These are phyloP conservation scores for Ormosia semicastrata DNA, from an alignment of 306 rosid species.

Conservation along the genomic window DNA sequence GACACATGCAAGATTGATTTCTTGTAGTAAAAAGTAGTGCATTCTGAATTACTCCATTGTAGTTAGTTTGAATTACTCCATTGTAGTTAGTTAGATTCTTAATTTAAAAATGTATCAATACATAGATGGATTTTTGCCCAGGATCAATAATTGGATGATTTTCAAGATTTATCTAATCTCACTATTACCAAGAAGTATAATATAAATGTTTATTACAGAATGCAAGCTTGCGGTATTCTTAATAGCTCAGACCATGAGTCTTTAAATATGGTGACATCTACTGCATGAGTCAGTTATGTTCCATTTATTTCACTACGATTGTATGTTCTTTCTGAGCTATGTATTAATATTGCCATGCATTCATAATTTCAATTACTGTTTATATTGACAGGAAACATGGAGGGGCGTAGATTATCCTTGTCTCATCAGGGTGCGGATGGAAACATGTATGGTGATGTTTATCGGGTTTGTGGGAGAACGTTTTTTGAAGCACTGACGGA, in stretches of 20 bases:
- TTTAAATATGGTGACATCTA: neutral
- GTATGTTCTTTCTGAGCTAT: neutral
- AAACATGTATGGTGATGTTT: constrained; percentile 9
- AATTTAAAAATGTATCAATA: neutral
- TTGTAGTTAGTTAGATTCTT: neutral
- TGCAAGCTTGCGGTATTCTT: neutral
- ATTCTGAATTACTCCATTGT: neutral
- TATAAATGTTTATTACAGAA: neutral
- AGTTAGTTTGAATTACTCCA: neutral
- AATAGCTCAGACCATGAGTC: neutral
- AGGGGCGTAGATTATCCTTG: constrained; percentile 2
- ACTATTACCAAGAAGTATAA: neutral
- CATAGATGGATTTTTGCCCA: neutral
- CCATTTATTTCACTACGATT: neutral
- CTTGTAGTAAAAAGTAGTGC: neutral
- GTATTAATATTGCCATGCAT: neutral
- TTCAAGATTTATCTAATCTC: neutral
- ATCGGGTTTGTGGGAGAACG: constrained; percentile 30
- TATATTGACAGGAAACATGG: constrained; percentile 28
- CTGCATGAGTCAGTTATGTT: neutral
- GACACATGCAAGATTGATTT: neutral
- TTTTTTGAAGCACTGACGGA: constrained; percentile 22
- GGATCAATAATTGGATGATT: neutral
- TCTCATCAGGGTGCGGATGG: constrained; percentile 14
- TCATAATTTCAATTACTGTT: neutral